Evolutionary conservation across 1,139 yeast species (phyloP), one percentile per base, ranked within the genome.

Genomic region (Pichia norvegensis): DNA sequence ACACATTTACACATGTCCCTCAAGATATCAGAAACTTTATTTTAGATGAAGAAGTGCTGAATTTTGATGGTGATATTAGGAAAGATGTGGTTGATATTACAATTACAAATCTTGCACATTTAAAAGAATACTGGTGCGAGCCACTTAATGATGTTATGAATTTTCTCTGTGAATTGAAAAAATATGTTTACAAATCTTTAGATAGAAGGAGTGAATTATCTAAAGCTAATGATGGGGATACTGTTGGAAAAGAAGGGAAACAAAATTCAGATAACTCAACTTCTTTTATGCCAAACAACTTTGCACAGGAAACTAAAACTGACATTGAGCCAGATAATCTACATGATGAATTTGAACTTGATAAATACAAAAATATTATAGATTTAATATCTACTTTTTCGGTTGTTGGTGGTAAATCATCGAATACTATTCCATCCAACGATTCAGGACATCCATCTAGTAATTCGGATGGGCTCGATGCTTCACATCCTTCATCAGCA

Each of bases 21-120:
- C 10, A 14, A n/a, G 51, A 49, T 25, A 41, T 52, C 13, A 43
- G 29, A 29, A 39, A 36, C 2, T 50, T 50, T 25, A 40, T 46
- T 16, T 38, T 47, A 38, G 51, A 46, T 3, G 44, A 42, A 10
- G 49, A 45, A 16, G 14, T 50, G 4, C 22, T 46, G 9, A 42
- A 33, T 16, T 47, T 21, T 42, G n/a, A 38, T n/a, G 48, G 43
- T 16, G 55, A 52, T 39, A 22, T 49, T 8, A 47, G 55, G 19
- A 49, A 33, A 27, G 33, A 29, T 38, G 46, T 36, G 21, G 40
- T 52, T 22, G 52, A 50, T 44, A 21, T 19, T 6, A 27, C 50
- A 10, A 17, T 52, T 4, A 42, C 23, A 2, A 21, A 43, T 5
- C 19, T 46, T 11, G 10, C 20, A 13, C 23, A 31, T 10, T 39